Base-by-base conservation (phyloP, 345 rosid genomes). In the Dipteronia sinensis region DNA sequence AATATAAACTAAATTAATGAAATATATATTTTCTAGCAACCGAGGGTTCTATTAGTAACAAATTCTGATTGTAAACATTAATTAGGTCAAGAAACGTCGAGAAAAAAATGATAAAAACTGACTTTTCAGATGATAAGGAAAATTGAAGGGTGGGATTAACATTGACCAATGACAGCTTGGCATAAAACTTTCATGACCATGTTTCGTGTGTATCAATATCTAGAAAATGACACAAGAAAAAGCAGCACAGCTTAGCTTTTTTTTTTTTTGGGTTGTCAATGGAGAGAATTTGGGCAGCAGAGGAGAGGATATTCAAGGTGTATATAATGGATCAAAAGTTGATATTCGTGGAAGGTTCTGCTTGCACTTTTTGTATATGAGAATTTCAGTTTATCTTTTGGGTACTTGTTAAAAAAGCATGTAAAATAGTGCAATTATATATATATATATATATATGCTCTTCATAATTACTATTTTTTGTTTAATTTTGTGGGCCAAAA, bases 211-310 rank as follows among this genome's bases (percentile, higher is more conserved):
- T 49, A n/a, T 16, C 17, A 44, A 11, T 59, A 19, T 66, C 46
- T 38, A 46, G 80, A 78, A 78, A 72, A 29, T 72, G 81, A 49
- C 56, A 7, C 22, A 23, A 70, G 15, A 12, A 66, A 66, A 76
- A 68, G 3, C 17, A 10, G 56, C 22, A 68, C 10, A 6, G 56
- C 44, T 42, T 15, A 25, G 20, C 61, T 15, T 29, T 25, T 25
- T 69, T 70, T 56, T 73, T 15, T 27, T 40, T 27, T 12, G 51
- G 4, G 31, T 40, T 0, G 55, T 19, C 55, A 49, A 12, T 49
- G 4, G 55, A 49, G 55, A 66, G 8, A 69, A 23, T 23, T 69
- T 34, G 40, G n/a, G 13, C 10, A 7, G 63, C 0, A 20, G 7
- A 31, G 67, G 27, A 27, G 27, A 27, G 27, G n/a, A 1, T 16